Percentiles rank a stretch among this genome's conserved stretches.
phyloP scores from a whole-genome alignment of 2,329 filamentous ascomycete genomes.

The Penicillium vulpinum region DNA sequence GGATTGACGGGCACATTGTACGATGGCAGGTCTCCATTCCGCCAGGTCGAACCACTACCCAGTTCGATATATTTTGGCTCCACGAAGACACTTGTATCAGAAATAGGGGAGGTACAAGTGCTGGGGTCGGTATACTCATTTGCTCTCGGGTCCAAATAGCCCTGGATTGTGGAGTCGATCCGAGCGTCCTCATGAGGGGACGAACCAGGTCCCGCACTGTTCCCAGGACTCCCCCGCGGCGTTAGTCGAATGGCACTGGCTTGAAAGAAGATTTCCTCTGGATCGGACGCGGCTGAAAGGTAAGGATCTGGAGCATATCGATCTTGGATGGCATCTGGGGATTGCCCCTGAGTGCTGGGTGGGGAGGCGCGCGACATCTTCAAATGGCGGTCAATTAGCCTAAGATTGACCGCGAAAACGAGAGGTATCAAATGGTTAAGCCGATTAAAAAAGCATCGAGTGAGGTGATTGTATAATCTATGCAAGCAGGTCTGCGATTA shows the following conservation, averaged over 20 bases:
- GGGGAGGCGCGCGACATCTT: constrained; percentile 28
- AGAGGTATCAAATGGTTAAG: background rate
- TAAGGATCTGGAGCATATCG: constrained; percentile 40
- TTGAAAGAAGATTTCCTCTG: constrained; percentile 40
- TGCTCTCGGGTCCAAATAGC: constrained; percentile 9
- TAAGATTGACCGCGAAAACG: background rate
- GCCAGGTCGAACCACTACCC: constrained; percentile 9
- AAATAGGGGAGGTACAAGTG: constrained; percentile 10
- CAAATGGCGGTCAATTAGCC: background rate
- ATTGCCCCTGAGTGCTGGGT: constrained; percentile 19
- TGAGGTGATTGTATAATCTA: background rate
- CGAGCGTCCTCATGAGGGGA: constrained; percentile 15
- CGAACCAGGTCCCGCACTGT: constrained; percentile 17
- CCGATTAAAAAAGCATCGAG: background rate
- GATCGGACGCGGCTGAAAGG: constrained; percentile 40
- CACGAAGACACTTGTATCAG: constrained; percentile 13
- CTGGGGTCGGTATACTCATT: constrained; percentile 13
- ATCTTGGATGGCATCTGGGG: constrained; percentile 32
- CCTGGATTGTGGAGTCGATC: constrained; percentile 16
- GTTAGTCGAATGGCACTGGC: constrained; percentile 36
- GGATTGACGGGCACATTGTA: constrained; percentile 6
- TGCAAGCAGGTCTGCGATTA: background rate
- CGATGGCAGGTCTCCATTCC: constrained; percentile 15
- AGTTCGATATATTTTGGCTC: constrained; percentile 22
- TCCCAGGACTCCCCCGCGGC: constrained; percentile 23